Evolutionary conservation across 2,329 filamentous ascomycete genomes (phyloP), one percentile per base, ranked within the genome.

Genomic region (Fusarium algeriense): DNA sequence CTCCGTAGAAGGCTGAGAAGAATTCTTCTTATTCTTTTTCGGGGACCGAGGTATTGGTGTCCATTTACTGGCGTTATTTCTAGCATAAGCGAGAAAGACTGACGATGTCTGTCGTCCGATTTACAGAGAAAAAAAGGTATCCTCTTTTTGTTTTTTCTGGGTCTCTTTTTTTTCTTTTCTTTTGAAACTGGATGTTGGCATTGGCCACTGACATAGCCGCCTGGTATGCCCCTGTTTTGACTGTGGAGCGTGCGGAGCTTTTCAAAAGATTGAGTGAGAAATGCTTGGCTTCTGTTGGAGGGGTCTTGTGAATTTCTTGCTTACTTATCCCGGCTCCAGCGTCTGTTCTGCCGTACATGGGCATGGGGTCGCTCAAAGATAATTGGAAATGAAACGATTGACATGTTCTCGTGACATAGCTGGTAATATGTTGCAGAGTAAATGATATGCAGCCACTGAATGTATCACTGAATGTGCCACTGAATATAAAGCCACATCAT

Each of bases 201-300:
- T 44, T 69, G 59, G 56, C 61, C 71, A 74, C 57, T 74, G 61
- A 70, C 64, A 74, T 52, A 53, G 60, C 46, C 69, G 62, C 71
- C 71, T 32, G 49, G 49, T 40, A 46, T 62, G 50, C 72, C 73
- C 73, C 64, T 73, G 73, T 70, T 23, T 68, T 73, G 43, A 44
- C 40, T 43, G 74, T 76, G 74, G 74, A 76, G 68, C 61, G 23
- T 69, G 70, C 65, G 72, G 74, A 73, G 66, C 66, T 59, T 41
- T 40, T 48, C 49, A 60, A 67, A 67, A 59, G 41, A 38, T 45
- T 46, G 60, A 63, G 48, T 13, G 35, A 23, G 28, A 64, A 73
- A 68, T 67, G 65, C 69, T 72, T 72, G 69, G 65, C 64, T 66
- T 63, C 12, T 67, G 65, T 50, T 71, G 61, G 49, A 57, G 69